A percentile compares a stretch with the other conserved stretches of the same genome.
Evolutionary conservation across 495 filamentous ascomycete species (phyloP).

Genomic region (Penicillium waksmanii): DNA sequence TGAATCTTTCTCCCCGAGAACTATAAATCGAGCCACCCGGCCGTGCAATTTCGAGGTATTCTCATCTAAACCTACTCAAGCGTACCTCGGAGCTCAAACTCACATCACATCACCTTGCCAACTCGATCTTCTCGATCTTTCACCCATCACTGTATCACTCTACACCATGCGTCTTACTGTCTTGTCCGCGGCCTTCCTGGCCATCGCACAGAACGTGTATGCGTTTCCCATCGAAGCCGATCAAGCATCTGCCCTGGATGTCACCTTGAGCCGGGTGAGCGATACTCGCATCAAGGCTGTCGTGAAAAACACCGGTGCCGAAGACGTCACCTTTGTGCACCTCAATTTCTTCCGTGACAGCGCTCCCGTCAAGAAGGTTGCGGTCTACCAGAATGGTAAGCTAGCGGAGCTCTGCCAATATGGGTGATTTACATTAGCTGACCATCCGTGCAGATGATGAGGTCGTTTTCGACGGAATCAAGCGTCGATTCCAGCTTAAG

Average conservation of each 20-base stretch:
- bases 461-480: conserved; percentile 62
- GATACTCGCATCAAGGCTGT: conserved; percentile 63
- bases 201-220: conserved; percentile 44
- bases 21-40: conserved; percentile 1
- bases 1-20: background rate
- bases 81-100: background rate
- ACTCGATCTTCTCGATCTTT: conserved; percentile 3
- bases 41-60: background rate
- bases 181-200: conserved; percentile 37
- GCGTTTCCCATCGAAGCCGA: conserved; percentile 45
- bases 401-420: conserved; percentile 2
- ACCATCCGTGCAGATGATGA: conserved; percentile 40
- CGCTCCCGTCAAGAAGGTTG: conserved; percentile 63
- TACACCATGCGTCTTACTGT: conserved; percentile 23
- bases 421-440: background rate
- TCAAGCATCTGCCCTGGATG: conserved; percentile 50
- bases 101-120: background rate
- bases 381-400: conserved; percentile 56
- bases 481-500: conserved; percentile 47
- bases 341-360: conserved; percentile 64
- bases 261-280: conserved; percentile 55
- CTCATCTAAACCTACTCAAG: background rate
- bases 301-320: conserved; percentile 61
- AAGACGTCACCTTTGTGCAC: conserved; percentile 61
- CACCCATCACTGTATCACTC: too few relatives aligned